Evolutionary conservation across 2,329 filamentous ascomycete species (phyloP).

Genomic region (Nannizzia gypsea): DNA sequence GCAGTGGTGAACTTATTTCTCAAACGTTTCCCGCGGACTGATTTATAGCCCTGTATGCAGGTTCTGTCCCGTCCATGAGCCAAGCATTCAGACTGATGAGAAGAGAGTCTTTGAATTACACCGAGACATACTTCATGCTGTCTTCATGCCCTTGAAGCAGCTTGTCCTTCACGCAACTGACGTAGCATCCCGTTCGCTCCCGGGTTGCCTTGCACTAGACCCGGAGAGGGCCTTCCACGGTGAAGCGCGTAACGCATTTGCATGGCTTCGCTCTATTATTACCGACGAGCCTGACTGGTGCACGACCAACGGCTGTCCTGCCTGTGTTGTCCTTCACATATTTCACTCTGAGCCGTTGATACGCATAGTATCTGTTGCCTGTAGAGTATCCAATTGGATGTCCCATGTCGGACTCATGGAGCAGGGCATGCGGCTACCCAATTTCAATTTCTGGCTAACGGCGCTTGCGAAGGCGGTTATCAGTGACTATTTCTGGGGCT

Average conservation of each 20-base stretch:
- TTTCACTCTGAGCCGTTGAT: conserved; percentile 36
- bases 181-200: conserved; percentile 40
- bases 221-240: conserved; percentile 47
- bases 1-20: neutral
- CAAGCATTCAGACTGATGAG: conserved; percentile 21
- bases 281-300: conserved; percentile 48
- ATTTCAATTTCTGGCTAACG: conserved; percentile 30
- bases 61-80: conserved; percentile 28
- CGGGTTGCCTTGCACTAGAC: conserved; percentile 39
- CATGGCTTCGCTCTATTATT: conserved; percentile 49
- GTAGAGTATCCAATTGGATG: conserved; percentile 28
- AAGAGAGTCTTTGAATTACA: conserved; percentile 37
- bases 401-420: conserved; percentile 19
- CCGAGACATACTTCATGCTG: conserved; percentile 48
- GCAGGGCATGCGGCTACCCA: conserved; percentile 17
- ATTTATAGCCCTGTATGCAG: conserved; percentile 15
- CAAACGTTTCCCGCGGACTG: neutral
- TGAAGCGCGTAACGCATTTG: conserved; percentile 45
- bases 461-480: conserved; percentile 30
- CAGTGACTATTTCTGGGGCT: conserved; percentile 35
- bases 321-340: conserved; percentile 33
- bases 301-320: conserved; percentile 44
- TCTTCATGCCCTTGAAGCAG: conserved; percentile 47
- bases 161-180: conserved; percentile 45
- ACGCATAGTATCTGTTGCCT: conserved; percentile 32